Conservation (phyloP, 148 eudicot species). For the Pharnaceum exiguum region DNA sequence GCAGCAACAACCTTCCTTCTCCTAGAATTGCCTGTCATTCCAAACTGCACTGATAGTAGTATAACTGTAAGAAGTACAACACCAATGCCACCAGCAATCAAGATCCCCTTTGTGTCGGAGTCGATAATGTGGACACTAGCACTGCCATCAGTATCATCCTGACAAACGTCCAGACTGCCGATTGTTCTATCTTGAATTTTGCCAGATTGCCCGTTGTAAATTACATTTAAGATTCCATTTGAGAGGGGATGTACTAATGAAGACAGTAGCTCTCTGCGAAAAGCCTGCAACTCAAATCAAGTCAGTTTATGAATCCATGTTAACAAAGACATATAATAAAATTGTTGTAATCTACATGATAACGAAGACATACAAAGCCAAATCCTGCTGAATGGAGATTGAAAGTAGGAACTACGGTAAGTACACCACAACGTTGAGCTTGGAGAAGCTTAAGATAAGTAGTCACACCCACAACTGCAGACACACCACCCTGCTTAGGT, state of each 20-base stretch:
- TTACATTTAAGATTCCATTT: slow-evolving; percentile 9
- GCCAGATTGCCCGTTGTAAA: slow-evolving; percentile 2
- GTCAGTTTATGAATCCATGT: background rate
- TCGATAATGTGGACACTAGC: background rate
- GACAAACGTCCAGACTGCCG: slow-evolving; percentile 16
- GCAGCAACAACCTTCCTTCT: slow-evolving; percentile 3
- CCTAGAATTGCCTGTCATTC: background rate
- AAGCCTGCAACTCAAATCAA: slow-evolving; percentile 9
- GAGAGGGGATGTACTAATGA: background rate
- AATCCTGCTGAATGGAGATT: slow-evolving; percentile 14
- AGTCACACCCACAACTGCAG: slow-evolving; percentile 17
- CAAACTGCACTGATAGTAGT: slow-evolving; percentile 8
- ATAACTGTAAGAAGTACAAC: slow-evolving; percentile 10
- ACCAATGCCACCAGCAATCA: slow-evolving; percentile 18
- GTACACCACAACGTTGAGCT: background rate
- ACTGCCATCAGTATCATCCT: background rate
- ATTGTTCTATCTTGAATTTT: slow-evolving; percentile 17
- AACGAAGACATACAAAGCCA: slow-evolving; percentile 16
- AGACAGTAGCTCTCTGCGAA: background rate
- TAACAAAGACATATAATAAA: background rate
- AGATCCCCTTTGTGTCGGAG: slow-evolving; percentile 14
- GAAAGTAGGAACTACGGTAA: slow-evolving; percentile 10
- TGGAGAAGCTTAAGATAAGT: slow-evolving; percentile 14
- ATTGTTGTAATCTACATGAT: background rate
- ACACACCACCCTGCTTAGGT: slow-evolving; percentile 13